These are phyloP conservation scores for Graphiopsis chlorocephala DNA, from an alignment of 2,329 filamentous ascomycete species.

Conservation along the genomic window DNA sequence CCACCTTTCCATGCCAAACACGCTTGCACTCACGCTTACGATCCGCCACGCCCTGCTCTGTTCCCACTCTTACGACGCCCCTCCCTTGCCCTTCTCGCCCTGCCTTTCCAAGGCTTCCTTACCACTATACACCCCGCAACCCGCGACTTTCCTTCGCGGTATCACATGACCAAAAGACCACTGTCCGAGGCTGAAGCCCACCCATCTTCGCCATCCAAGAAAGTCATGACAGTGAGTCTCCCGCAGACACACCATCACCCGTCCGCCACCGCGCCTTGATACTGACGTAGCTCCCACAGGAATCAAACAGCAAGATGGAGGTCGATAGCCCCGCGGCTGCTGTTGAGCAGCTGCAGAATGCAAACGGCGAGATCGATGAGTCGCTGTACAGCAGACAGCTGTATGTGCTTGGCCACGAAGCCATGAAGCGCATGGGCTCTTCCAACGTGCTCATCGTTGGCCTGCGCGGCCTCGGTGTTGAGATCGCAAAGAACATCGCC, in stretches of 20 bases:
- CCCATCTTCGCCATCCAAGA: constrained; percentile 39
- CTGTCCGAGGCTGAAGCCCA: constrained; percentile 40
- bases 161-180: constrained; percentile 16
- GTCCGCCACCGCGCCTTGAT: background rate
- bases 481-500: constrained; percentile 98
- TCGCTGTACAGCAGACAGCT: constrained; percentile 66
- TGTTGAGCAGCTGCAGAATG: constrained; percentile 57
- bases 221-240: constrained; percentile 51
- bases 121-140: constrained; percentile 7
- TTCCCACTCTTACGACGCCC: background rate
- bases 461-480: constrained; percentile 89
- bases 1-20: background rate
- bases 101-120: background rate
- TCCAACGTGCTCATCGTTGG: constrained; percentile 92
- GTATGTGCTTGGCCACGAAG: constrained; percentile 71
- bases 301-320: constrained; percentile 56
- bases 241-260: background rate
- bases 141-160: constrained; percentile 8
- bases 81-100: background rate
- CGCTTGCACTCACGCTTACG: background rate
- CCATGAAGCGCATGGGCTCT: constrained; percentile 98
- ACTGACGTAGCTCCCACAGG: constrained; percentile 7
- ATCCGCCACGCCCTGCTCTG: background rate
- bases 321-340: constrained; percentile 58
- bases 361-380: constrained; percentile 62